Evolutionary conservation across 116 monocot species (phyloP).

Genomic region (Trichopus zeylanicus): DNA sequence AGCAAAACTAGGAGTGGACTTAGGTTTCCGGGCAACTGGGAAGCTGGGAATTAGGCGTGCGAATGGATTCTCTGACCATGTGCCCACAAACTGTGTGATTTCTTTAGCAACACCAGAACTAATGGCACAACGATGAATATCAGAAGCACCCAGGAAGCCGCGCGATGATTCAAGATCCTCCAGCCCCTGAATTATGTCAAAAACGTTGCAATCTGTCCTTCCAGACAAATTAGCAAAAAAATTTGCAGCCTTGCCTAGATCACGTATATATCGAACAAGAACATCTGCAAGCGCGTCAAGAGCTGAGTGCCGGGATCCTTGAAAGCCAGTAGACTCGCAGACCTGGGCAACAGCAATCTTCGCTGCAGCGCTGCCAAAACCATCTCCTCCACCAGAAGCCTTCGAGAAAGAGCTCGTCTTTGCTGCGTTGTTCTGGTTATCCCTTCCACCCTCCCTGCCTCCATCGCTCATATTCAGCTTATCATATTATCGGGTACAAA

Average conservation of each 20-base stretch:
- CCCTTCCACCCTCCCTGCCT: conserved; percentile 29
- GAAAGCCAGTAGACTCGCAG: conserved; percentile 62
- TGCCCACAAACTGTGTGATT: conserved; percentile 35
- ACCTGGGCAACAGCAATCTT: conserved; percentile 72
- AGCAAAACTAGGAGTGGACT: conserved; percentile 17
- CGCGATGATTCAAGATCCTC: conserved; percentile 54
- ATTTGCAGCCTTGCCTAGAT: conserved; percentile 50
- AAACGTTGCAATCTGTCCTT: conserved; percentile 52
- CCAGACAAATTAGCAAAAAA: conserved; percentile 59
- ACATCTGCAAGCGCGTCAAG: conserved; percentile 65
- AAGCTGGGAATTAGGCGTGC: conserved; percentile 35
- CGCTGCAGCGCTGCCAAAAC: conserved; percentile 54
- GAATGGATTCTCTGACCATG: conserved; percentile 45
- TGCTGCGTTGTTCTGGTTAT: conserved; percentile 18
- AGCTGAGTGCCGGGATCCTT: conserved; percentile 46
- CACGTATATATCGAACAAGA: conserved; percentile 42
- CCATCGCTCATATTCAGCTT: conserved; percentile 80
- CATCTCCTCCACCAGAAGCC: conserved; percentile 18
- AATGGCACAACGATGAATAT: conserved; percentile 40
- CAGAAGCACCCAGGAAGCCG: conserved; percentile 57
- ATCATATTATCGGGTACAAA: conserved; percentile 24
- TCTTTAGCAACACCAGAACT: conserved; percentile 62
- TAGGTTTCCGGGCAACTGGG: conserved; percentile 25
- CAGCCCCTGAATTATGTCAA: conserved; percentile 74
- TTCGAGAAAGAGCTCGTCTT: conserved; percentile 7